Evolutionary conservation across 805 yeast species (phyloP), one percentile per base, ranked within the genome.

Genomic region (Ogataea pilisensis): DNA sequence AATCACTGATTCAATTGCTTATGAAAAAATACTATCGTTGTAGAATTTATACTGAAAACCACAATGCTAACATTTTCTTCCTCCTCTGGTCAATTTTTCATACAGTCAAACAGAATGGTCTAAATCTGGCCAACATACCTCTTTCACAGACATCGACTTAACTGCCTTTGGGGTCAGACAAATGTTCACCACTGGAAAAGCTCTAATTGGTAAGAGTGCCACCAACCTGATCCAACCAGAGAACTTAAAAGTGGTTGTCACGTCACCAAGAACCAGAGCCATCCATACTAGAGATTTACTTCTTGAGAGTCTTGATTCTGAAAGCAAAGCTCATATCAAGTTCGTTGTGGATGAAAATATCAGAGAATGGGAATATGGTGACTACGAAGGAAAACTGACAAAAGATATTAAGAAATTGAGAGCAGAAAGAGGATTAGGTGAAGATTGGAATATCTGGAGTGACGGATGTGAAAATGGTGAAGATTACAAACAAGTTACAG

Each of bases 301-400:
- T 14, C 61, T 84, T 32, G 76, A 73, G 42, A 57, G 66, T 4
- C 55, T 80, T 34, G 68, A 70, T 19, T 70, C 65, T 12, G 68
- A 66, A 20, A 64, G 68, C 14, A 69, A 64, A 44, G 48, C 68
- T 8, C 48, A 61, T 6, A 70, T 81, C 36, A 66, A 72, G 8
- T 54, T 73, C 33, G 63, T 68, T 42, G 71, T 72, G 16, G 82
- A 80, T 47, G 78, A 85, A 36, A 89, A 87, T 54, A 64, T 89
- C 37, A 75, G 93, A 52, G 98, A 91, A 65, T 91, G 97, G 97
- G 95, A 87, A 50, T 91, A 91, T 55, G 98, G 98, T 51, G 93
- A 86, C 57, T 91, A 91, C 61, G 98, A 91, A 69, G 98, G 98
- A 5, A 62, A 80, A 50, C 58, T 73, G 42, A 84, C 95, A 2